Evolutionary conservation across 371 early-diverging fungal genomes (phyloP), one percentile per base, ranked within the genome.

Genomic region (Apophysomyces ossiformis): DNA sequence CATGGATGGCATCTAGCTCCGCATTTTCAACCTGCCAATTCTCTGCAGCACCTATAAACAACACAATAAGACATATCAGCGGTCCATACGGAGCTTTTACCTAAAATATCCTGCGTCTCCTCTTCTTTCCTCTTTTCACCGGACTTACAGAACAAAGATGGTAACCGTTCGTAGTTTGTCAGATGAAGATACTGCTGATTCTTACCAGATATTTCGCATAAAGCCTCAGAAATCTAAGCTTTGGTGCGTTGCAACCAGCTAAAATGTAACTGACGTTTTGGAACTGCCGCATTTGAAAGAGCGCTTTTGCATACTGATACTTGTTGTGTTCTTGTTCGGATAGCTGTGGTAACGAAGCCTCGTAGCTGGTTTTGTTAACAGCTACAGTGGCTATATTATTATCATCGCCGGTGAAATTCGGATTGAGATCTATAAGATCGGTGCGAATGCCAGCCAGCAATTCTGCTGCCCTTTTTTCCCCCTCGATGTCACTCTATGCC

Each of bases 231-330:
- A 93, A 94, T 61, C 77, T 69, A 8, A 87, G 79, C 47, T 85
- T 84, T 5, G 83, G 75, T 9, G 79, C 73, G 2, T 41, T 63
- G 43, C 85, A 85, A 9, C 76, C 78, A 50, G 81, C 71, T 16
- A 93, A 73, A 1, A 81, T 61, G 45, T 72, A 75, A 0, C 82
- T 79, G 35, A 85, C 89, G 8, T 89, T 82, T 69, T 89, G 87
- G 64, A 83, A 91, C 61, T 94, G 89, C 62, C 89, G 84, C 63
- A 87, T 68, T 45, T 93, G 89, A 66, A 93, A 94, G 37, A 89
- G 79, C 4, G 88, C 72, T 70, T 90, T 90, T 38, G 91, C 92
- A 69, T 90, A 79, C 43, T 86, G 74, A 54, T 86, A 87, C 47
- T 76, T 76, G 65, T 91, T 91, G 37, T 63, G 76, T 63, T 75